Conservation (phyloP, 257 asterid genomes). For the Nicotiana tabacum region DNA sequence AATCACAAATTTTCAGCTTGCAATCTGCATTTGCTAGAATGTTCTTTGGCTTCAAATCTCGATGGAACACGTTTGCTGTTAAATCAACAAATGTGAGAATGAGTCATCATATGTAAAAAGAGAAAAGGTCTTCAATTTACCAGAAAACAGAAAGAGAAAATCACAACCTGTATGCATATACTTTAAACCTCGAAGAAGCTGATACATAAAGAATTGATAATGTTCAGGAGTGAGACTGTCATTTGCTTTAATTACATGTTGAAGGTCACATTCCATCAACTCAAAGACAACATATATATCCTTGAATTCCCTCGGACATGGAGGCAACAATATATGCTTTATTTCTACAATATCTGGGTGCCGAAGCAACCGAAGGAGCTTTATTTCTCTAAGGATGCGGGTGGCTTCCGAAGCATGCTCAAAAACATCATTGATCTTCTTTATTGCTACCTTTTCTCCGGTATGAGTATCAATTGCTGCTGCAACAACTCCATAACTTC, state of each 20-base stretch:
- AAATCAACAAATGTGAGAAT: slow-evolving; percentile 13
- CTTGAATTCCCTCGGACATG: slow-evolving; percentile 91
- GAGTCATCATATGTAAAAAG: background rate
- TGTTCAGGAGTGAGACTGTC: slow-evolving; percentile 96
- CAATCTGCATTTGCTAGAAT: slow-evolving; percentile 98
- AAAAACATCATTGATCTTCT: slow-evolving; percentile 79
- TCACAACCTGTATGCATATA: slow-evolving; percentile 81
- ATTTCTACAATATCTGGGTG: slow-evolving; percentile 97
- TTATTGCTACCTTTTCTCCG: slow-evolving; percentile 92
- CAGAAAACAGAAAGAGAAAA: slow-evolving; percentile 5
- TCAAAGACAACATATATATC: slow-evolving; percentile 95
- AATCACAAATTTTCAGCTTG: slow-evolving; percentile 96
- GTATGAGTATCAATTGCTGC: slow-evolving; percentile 96
- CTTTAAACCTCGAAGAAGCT: slow-evolving; percentile 89
- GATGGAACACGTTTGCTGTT: slow-evolving; percentile 89
- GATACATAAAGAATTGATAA: slow-evolving; percentile 91
- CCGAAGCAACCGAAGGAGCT: slow-evolving; percentile 80
- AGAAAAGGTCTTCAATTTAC: background rate
- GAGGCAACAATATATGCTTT: slow-evolving; percentile 90
- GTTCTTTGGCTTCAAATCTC: slow-evolving; percentile 93
- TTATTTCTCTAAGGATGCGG: slow-evolving; percentile 91
- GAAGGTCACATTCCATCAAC: slow-evolving; percentile 98
- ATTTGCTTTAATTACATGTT: slow-evolving; percentile 82
- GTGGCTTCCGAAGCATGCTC: slow-evolving; percentile 98
- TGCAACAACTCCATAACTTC: slow-evolving; percentile 95